Evolutionary conservation across 2,329 filamentous ascomycete species (phyloP).

Genomic region (Tolypocladium ovalisporum): DNA sequence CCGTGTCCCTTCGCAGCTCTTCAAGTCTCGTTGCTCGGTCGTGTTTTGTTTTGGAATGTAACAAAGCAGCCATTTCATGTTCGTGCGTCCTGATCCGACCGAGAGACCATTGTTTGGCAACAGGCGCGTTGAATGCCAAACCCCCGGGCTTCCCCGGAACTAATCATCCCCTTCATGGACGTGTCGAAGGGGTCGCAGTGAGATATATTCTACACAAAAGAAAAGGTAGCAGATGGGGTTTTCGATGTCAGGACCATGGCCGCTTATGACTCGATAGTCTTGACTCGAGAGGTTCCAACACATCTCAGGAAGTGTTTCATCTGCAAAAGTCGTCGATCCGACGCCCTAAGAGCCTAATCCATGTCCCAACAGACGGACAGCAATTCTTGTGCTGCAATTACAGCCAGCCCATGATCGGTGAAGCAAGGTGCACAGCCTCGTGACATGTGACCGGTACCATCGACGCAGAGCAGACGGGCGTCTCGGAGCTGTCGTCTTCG

Average conservation of each 20-base stretch:
- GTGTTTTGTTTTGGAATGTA: neutral
- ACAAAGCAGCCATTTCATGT: neutral
- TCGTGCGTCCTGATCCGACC: neutral
- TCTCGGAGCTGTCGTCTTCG: neutral
- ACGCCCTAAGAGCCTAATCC: neutral
- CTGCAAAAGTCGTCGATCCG: no score
- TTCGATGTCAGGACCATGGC: neutral
- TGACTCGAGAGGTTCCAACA: neutral
- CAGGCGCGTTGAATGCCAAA: neutral
- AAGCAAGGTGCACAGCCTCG: neutral
- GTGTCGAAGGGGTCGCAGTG: constrained; percentile 1
- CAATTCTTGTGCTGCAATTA: neutral
- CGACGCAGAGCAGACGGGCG: neutral
- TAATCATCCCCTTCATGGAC: constrained; percentile 2
- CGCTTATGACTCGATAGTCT: neutral
- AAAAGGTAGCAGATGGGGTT: neutral
- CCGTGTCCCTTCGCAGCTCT: neutral
- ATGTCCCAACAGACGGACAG: neutral
- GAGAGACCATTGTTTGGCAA: neutral
- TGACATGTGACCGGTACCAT: neutral
- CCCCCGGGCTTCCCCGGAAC: neutral
- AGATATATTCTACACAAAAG: neutral
- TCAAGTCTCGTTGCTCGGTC: neutral
- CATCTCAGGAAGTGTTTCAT: neutral
- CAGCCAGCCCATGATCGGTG: neutral